Conservation (phyloP, 176 grass and related monocot genomes). For the Phoenix dactylifera region DNA sequence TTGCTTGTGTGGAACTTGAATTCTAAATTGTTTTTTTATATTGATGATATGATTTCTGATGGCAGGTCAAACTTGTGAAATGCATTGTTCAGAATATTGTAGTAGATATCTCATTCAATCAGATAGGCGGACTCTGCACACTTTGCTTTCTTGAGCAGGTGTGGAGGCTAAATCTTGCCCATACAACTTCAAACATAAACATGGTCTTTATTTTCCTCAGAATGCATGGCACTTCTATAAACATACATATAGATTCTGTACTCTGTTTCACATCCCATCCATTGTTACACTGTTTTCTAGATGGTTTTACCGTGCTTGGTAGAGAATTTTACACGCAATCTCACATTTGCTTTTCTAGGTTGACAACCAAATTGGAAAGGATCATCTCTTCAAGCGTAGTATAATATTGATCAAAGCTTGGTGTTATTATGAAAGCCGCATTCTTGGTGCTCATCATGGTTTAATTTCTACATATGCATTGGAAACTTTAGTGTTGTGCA, state of each 20-base stretch:
- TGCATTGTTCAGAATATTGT: slow-evolving; percentile 81
- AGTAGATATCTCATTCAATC: slow-evolving; percentile 95
- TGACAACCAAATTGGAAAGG: slow-evolving; percentile 58
- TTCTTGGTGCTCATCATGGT: slow-evolving; percentile 93
- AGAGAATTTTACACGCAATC: not conserved
- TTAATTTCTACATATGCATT: slow-evolving; percentile 93
- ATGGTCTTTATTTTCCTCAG: no score
- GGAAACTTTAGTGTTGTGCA: slow-evolving; percentile 70
- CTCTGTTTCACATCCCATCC: no score
- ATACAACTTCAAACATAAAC: no score
- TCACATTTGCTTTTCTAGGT: slow-evolving; percentile 36
- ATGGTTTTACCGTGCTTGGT: not conserved
- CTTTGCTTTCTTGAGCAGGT: slow-evolving; percentile 97
- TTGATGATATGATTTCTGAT: slow-evolving; percentile 19
- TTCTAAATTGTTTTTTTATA: slow-evolving; percentile 5
- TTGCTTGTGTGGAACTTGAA: not conserved
- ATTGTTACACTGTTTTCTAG: no score
- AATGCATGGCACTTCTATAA: not conserved
- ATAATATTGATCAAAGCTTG: slow-evolving; percentile 90
- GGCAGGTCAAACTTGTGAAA: slow-evolving; percentile 89
- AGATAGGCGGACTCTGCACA: slow-evolving; percentile 71
- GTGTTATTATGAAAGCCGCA: slow-evolving; percentile 96
- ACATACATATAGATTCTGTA: no score
- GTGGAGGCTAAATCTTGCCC: slow-evolving; percentile 16
- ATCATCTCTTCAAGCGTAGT: slow-evolving; percentile 75